Conservation (phyloP, 495 filamentous ascomycete species). For the Penicillium desertorum region DNA sequence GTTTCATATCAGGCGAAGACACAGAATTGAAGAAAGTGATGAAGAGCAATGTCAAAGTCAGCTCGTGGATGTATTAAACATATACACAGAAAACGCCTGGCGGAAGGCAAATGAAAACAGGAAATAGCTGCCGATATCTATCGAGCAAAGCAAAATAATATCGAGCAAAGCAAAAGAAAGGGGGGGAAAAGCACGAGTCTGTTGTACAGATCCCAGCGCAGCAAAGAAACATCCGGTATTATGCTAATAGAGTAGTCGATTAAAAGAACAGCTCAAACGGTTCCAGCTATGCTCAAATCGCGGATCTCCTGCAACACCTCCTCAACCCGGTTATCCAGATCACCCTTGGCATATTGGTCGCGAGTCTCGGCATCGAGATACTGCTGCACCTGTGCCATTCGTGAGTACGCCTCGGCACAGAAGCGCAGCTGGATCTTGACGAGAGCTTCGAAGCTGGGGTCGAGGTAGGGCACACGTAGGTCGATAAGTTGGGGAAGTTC, state of each 20-base stretch:
- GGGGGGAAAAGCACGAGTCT: conserved; percentile 3
- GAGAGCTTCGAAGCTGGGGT: conserved; percentile 93
- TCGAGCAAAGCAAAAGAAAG: background rate
- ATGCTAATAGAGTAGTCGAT: conserved; percentile 7
- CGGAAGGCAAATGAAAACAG: conserved; percentile 3
- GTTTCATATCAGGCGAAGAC: background rate
- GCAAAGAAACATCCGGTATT: conserved; percentile 9
- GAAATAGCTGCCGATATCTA: background rate
- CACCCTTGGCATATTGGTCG: conserved; percentile 92
- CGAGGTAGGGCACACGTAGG: conserved; percentile 91
- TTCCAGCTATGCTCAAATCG: conserved; percentile 89
- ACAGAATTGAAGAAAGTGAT: conserved; percentile 2
- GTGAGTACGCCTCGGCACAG: conserved; percentile 92
- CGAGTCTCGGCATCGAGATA: conserved; percentile 95
- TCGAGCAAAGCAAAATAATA: background rate
- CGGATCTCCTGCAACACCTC: conserved; percentile 96
- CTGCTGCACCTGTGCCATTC: conserved; percentile 99
- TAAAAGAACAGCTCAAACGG: conserved; percentile 46
- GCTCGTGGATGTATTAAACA: conserved; percentile 14
- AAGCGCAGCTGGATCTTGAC: conserved; percentile 98
- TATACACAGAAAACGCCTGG: conserved; percentile 16
- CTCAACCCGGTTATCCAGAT: conserved; percentile 89
- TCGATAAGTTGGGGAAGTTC: conserved; percentile 98
- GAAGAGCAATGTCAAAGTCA: background rate
- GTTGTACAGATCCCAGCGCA: background rate